These are phyloP conservation scores for Cercospora sesami DNA, from an alignment of 2,329 filamentous ascomycete genomes.

Conservation along the genomic window DNA sequence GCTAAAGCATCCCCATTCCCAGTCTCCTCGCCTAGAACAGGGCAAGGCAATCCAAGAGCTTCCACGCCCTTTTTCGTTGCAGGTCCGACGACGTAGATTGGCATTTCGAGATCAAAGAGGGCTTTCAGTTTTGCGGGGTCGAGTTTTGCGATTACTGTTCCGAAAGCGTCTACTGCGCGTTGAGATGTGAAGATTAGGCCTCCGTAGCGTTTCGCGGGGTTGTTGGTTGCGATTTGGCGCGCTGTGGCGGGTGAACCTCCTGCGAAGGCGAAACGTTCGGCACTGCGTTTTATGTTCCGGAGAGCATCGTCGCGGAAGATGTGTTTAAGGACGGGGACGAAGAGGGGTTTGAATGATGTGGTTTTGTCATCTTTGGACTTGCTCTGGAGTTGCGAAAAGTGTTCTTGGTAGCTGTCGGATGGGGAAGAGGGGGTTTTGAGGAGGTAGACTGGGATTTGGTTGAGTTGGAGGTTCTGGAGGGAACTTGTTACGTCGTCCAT, in stretches of 20 bases:
- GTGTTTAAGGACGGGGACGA: conserved; percentile 77
- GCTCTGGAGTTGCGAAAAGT: conserved; percentile 47
- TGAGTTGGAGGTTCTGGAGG: conserved; percentile 30
- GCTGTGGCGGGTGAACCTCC: conserved; percentile 32
- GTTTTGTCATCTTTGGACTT: neutral
- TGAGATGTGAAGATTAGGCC: conserved; percentile 85
- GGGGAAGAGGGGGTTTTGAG: conserved; percentile 76
- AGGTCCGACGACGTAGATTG: conserved; percentile 77
- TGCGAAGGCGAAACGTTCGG: conserved; percentile 49
- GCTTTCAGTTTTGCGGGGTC: conserved; percentile 36
- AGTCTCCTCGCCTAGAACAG: conserved; percentile 75
- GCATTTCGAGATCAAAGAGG: conserved; percentile 52
- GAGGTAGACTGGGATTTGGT: conserved; percentile 61
- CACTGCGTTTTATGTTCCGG: conserved; percentile 52
- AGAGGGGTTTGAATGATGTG: conserved; percentile 60
- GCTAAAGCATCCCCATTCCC: conserved; percentile 83
- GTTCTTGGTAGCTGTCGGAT: conserved; percentile 69
- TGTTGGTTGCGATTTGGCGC: conserved; percentile 36
- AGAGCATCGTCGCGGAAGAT: conserved; percentile 63
- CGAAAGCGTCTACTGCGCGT: conserved; percentile 76
- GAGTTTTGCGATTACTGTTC: conserved; percentile 60
- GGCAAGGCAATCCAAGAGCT: conserved; percentile 51
- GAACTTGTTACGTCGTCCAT: conserved; percentile 33
- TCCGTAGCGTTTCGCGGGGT: conserved; percentile 57
- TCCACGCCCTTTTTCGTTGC: conserved; percentile 74